phyloP scores from a whole-genome alignment of 805 yeast species.

The Metschnikowia kofuensis region DNA sequence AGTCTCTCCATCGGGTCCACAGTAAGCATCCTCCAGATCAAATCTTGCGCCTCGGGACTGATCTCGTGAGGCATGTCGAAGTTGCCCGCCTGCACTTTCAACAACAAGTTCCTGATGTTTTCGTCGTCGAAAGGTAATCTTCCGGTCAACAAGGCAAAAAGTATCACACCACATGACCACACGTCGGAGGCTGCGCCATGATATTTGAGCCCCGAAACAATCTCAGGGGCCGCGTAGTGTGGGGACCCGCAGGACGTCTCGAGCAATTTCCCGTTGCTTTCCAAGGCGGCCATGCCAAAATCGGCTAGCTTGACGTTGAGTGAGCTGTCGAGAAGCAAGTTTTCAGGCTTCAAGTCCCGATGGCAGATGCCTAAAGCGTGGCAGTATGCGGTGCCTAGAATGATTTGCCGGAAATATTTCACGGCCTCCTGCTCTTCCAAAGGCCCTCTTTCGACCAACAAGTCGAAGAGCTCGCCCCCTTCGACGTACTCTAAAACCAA shows the following conservation, averaged over 20 bases:
- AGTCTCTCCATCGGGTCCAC: slow-evolving; percentile 72
- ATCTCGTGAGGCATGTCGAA: slow-evolving; percentile 69
- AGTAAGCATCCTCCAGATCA: slow-evolving; percentile 61
- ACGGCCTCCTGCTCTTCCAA: slow-evolving; percentile 72
- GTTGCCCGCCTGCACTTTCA: slow-evolving; percentile 74
- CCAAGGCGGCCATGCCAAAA: slow-evolving; percentile 88
- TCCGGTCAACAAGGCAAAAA: slow-evolving; percentile 76
- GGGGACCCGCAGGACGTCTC: slow-evolving; percentile 88
- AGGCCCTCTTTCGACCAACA: slow-evolving; percentile 68
- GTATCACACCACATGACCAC: slow-evolving; percentile 85
- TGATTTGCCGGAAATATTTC: slow-evolving; percentile 71
- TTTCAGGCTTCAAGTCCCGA: slow-evolving; percentile 81
- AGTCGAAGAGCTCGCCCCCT: slow-evolving; percentile 84
- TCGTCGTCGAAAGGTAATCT: slow-evolving; percentile 84
- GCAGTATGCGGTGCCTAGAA: slow-evolving; percentile 76
- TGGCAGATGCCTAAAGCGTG: slow-evolving; percentile 80
- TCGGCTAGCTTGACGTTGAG: slow-evolving; percentile 77
- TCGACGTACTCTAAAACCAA: slow-evolving; percentile 79
- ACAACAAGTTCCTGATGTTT: slow-evolving; percentile 62
- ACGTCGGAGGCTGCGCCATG: slow-evolving; percentile 85
- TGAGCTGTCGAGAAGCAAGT: slow-evolving; percentile 62
- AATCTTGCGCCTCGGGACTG: slow-evolving; percentile 63
- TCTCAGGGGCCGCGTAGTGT: slow-evolving; percentile 87
- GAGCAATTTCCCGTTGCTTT: slow-evolving; percentile 62
- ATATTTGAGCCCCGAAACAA: slow-evolving; percentile 71